phyloP scores from a whole-genome alignment of 257 asterid species.

The Solanum rostratum region DNA sequence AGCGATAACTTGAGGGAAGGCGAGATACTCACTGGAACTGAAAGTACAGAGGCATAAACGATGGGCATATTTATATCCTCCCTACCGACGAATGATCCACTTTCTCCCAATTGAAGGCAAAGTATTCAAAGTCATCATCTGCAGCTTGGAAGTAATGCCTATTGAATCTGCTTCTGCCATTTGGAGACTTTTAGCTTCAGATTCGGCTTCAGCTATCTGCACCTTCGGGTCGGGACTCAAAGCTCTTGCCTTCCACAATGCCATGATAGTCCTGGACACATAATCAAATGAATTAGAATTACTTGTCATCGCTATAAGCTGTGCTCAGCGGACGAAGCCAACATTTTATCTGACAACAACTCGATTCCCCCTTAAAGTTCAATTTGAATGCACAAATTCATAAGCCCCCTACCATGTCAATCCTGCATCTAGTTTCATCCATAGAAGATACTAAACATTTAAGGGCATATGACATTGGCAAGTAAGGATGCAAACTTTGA shows the following conservation, averaged over 20 bases:
- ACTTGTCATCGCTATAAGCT: neutral
- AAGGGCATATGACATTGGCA: neutral
- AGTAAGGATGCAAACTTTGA: neutral
- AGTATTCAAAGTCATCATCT: constrained; percentile 62
- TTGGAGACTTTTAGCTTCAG: too few species aligned
- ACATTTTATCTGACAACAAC: neutral
- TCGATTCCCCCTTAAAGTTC: neutral
- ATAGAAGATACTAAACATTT: neutral
- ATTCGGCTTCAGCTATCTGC: too few species aligned
- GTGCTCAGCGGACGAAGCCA: neutral
- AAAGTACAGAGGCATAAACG: constrained; percentile 60
- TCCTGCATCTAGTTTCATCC: neutral
- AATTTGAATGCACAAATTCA: neutral
- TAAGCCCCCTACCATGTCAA: neutral
- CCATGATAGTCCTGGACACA: constrained; percentile 75
- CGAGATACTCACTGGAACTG: constrained; percentile 65
- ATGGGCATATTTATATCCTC: constrained; percentile 70
- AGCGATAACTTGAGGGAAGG: neutral
- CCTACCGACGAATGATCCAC: constrained; percentile 50
- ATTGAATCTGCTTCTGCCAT: too few species aligned
- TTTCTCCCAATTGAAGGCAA: constrained; percentile 56
- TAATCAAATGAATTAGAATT: neutral
- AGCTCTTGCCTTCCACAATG: constrained; percentile 88
- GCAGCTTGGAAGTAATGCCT: too few species aligned
- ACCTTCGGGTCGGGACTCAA: constrained; percentile 92